Base-by-base conservation (phyloP, 1,284 basidiomycete species). In the Phylloporus sp. region DNA sequence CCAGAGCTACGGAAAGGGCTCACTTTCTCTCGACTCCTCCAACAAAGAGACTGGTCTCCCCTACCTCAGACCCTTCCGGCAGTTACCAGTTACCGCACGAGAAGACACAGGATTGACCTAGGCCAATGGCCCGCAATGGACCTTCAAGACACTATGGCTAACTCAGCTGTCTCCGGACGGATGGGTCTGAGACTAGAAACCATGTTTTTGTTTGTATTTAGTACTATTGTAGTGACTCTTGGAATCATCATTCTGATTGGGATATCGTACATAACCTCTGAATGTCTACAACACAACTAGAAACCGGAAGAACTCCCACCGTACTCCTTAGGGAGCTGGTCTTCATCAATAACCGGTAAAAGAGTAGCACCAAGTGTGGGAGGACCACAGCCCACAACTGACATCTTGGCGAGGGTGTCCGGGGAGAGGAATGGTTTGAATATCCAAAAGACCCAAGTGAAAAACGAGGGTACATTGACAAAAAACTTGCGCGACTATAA, bases 381-480 rank as follows among this genome's bases (percentile, higher is more conserved):
- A 32, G 85, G 75, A 12, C 91, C 88, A 45, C 83, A 83, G 49
- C 92, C 92, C n/a, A 93, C 89, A 25, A 94, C 89, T 56, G 83
- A 82, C 89, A 94, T 92, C 84, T 94, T 94, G 19, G 89, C 88
- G 35, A 93, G 76, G 20, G 92, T 93, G 52, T 86, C 85, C 8
- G 90, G 80, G 4, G 93, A 86, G 17, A 94, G 77, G 70, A 94
- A 76, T 0, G 92, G 85, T 76, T 91, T 94, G 84, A 94, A 93
- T n/a, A 88, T 74, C 91, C 91, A 93, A 82, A 93, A 94, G 67
- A 94, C 85, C 92, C 92, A 94, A 45, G 88, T 86, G 71, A 93
- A 83, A 67, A 91, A 76, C 4, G 86, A 85, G 1, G 93, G 92
- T 20, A 94, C 91, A 73, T 93, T 93, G 74, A 94, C 84, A 75